A percentile compares a stretch with the other conserved stretches of the same genome.
Evolutionary conservation across 495 filamentous ascomycete genomes (phyloP).

Genomic region (Neurospora sp.): DNA sequence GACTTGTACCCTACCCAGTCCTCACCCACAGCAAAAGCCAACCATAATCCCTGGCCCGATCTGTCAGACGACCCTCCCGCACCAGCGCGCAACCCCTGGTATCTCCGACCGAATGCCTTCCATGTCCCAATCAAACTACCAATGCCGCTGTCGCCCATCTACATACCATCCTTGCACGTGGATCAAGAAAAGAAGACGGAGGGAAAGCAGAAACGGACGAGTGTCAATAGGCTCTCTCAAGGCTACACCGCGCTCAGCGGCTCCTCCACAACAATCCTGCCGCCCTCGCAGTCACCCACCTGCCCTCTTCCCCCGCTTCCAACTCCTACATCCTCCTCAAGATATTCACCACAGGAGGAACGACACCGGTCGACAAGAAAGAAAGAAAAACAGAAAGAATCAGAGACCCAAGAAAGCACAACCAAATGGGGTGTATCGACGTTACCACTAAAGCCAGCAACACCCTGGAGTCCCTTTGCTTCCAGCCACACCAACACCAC

Average conservation of each 20-base stretch:
- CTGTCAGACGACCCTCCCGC: slow-evolving; percentile 1
- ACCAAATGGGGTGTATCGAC: neutral
- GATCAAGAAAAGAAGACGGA: neutral
- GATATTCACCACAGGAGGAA: neutral
- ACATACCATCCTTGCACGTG: neutral
- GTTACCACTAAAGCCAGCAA: neutral
- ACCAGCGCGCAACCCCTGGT: neutral
- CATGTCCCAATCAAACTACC: neutral
- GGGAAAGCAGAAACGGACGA: neutral
- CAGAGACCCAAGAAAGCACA: neutral
- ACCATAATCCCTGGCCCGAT: slow-evolving; percentile 16
- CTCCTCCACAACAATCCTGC: neutral
- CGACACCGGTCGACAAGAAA: neutral
- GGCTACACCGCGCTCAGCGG: neutral
- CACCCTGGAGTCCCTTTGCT: neutral
- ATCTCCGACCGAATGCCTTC: neutral
- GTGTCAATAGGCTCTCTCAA: neutral
- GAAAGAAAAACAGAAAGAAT: neutral
- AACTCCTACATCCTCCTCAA: neutral
- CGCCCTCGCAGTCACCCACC: neutral
- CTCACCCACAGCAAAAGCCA: neutral
- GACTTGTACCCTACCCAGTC: neutral
- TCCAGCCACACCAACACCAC: neutral
- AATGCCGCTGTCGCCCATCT: neutral
- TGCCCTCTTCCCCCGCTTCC: neutral